A percentile compares a stretch with the other conserved stretches of the same genome.
phyloP scores from a whole-genome alignment of 73 alveolate genomes.

The Diophrys sp. region DNA sequence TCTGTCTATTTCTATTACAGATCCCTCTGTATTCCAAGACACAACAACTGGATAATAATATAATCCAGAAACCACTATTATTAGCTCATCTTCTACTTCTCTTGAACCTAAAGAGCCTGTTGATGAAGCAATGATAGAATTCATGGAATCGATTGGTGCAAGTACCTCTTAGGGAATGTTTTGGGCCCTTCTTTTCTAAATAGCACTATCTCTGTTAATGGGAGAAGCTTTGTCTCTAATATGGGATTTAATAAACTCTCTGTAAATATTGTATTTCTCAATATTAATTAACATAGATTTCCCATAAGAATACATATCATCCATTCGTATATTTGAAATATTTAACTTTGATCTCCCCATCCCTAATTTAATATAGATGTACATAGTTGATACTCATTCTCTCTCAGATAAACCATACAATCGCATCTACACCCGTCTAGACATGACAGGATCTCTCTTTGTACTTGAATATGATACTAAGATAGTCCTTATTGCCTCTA shows the following conservation, averaged over 20 bases:
- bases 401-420: background rate
- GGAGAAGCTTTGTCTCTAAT: background rate
- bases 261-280: background rate
- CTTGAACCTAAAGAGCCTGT: no score
- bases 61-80: no score
- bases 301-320: background rate
- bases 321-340: background rate
- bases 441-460: background rate
- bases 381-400: background rate
- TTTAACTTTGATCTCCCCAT: background rate
- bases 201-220: background rate
- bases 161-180: background rate
- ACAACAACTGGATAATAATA: no score
- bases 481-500: background rate
- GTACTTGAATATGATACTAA: background rate
- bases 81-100: no score
- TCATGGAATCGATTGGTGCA: background rate
- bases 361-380: background rate
- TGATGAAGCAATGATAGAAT: background rate
- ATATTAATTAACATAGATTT: background rate
- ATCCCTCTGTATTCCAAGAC: no score
- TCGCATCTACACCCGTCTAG: background rate
- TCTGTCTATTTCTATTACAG: no score
- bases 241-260: slow-evolving; percentile 3
- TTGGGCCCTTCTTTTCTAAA: background rate